A percentile compares a stretch with the other conserved stretches of the same genome.
Evolutionary conservation across 495 filamentous ascomycete species (phyloP).

Genomic region (Entonaema liquescens): DNA sequence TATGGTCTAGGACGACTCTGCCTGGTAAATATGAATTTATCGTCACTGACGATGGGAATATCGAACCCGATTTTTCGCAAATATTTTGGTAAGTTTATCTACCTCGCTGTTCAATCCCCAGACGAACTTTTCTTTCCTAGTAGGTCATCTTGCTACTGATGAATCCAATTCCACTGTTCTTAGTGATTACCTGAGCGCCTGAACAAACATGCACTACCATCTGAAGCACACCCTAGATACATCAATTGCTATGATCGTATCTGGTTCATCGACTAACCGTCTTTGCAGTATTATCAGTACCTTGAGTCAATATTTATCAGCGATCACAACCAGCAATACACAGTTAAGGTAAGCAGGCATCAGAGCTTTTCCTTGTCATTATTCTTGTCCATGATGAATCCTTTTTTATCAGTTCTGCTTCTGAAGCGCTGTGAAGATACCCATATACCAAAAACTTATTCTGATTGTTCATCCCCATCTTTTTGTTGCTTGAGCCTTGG

Average conservation of each 20-base stretch:
- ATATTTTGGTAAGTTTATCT: slow-evolving; percentile 16
- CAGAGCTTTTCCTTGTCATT: background rate
- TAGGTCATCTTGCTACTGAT: slow-evolving; percentile 42
- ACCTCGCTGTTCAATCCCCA: background rate
- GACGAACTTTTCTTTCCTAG: background rate
- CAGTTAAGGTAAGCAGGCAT: slow-evolving; percentile 30
- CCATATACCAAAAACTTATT: slow-evolving; percentile 77
- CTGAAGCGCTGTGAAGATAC: slow-evolving; percentile 86
- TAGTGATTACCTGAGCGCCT: slow-evolving; percentile 86
- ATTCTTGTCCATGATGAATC: slow-evolving; percentile 74
- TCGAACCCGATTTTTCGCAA: background rate
- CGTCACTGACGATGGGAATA: background rate
- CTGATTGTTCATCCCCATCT: slow-evolving; percentile 46
- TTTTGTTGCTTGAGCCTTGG: slow-evolving; percentile 15
- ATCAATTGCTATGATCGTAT: slow-evolving; percentile 28
- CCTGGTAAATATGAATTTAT: background rate
- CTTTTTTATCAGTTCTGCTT: slow-evolving; percentile 90
- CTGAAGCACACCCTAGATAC: slow-evolving; percentile 67
- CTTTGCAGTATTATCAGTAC: slow-evolving; percentile 9
- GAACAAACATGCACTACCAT: slow-evolving; percentile 99
- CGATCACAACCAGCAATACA: slow-evolving; percentile 8
- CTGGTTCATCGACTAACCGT: slow-evolving; percentile 32
- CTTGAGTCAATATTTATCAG: background rate
- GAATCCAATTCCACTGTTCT: slow-evolving; percentile 54
- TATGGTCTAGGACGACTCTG: background rate